Base-by-base conservation (phyloP, 2,329 filamentous ascomycete species). In the Exophiala viscosa region DNA sequence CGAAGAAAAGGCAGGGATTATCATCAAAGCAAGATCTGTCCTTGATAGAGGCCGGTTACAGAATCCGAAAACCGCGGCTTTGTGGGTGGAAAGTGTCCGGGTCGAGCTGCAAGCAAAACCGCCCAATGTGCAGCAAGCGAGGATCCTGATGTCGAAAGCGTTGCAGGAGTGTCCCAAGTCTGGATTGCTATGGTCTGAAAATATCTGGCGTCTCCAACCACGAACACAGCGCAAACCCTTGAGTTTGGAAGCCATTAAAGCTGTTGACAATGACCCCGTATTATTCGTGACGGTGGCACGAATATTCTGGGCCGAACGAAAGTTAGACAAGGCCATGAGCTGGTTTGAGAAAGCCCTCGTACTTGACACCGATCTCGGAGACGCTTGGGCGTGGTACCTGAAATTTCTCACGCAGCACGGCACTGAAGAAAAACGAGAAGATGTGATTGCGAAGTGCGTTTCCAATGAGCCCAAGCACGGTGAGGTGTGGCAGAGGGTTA, bases 341-440 rank as follows among this genome's bases (percentile, higher is more conserved):
- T 99, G 93, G 93, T 99, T 99, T 69, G 90, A 96, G 72, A 96
- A 95, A 72, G 93, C 93, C 0, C 84, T 96, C 50, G 78, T 96
- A 48, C 76, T 93, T 10, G 90, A 99, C 65, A 83, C 86, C 33
- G 91, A 97, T 68, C 75, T 84, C 45, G 93, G 93, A 45, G 95
- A 99, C 73, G 88, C 85, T 9, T 99, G 95, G 95, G 92, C 90
- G 15, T 99, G 92, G 92, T 99, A 96, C 70, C 93, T 90, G 70
- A 91, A 92, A 70, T 99, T 97, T 69, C 67, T 97, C 60, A 69
- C 84, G 61, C 89, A 96, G 76, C 91, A 99, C 72, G 95, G 93
- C 8, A 96, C 90, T 4, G 86, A 90, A 66, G 92, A 96, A 76
- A 99, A 97, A 84, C 80, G 87, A 65, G 81, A 77, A 28, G 93